Base-by-base conservation (phyloP, 2,329 filamentous ascomycete genomes). In the Fusarium nelsonii region DNA sequence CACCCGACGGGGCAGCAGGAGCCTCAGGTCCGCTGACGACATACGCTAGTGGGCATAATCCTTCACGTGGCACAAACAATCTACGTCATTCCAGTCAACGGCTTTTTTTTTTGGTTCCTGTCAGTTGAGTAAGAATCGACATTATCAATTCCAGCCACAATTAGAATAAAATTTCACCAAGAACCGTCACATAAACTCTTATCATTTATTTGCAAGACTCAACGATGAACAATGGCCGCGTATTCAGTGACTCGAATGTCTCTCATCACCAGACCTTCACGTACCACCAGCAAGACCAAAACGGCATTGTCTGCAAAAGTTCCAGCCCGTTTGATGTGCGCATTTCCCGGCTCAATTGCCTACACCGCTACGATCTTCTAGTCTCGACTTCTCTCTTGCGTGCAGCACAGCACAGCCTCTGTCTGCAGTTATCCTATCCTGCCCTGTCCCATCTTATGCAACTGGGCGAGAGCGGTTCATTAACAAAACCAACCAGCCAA, bases 11-110 rank as follows among this genome's bases (percentile, higher is more conserved):
- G 56, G 9, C 26, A 30, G 18, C 52, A 64, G 61, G 39, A 65
- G 63, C 60, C 61, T 58, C 55, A 63, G 51, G 56, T 67, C 65
- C 65, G 65, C 65, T 69, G 65, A 69, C 60, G 65, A 62, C 65
- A 69, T 69, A 41, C 55, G 65, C 60, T 69, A 69, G 48, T 45
- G 40, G 33, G 23, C 37, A 34, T 46, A 40, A 40, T 48, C 26
- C 55, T 69, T 68, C 65, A 68, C 65, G 65, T 68, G 65, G 62
- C 51, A 28, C 55, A 51, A 51, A 40, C 48, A 40, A 18, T 41
- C 55, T 68, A 69, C 65, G 65, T 69, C 65, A 69, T 65, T 39
- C 16, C 43, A 63, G 59, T 45, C 50, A 49, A 60, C 46, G 45
- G 39, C 30, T 45, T 32, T 58, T 49, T 9, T 14, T 15, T 50